Conservation (phyloP, 2,329 filamentous ascomycete species). For the Diaporthe citri region DNA sequence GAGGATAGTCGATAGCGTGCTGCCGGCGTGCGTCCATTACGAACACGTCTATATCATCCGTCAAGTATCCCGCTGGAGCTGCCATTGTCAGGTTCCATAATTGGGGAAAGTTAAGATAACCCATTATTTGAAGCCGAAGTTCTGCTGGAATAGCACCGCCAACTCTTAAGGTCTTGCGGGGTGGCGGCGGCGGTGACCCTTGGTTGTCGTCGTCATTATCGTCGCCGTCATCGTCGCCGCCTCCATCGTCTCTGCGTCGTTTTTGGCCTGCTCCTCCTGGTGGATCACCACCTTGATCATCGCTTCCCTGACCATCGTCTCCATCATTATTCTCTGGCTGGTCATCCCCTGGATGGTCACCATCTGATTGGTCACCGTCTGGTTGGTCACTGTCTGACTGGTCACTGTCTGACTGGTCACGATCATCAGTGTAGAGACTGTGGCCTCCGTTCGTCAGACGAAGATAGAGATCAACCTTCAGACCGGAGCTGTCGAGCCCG, state of each 20-base stretch:
- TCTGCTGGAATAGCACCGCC: background rate
- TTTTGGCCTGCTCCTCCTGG: background rate
- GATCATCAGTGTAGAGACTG: background rate
- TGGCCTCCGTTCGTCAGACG: background rate
- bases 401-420: no score
- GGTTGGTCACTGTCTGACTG: background rate
- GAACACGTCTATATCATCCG: background rate
- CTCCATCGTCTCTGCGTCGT: background rate
- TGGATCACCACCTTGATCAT: background rate
- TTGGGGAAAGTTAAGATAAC: background rate
- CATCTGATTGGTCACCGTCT: background rate
- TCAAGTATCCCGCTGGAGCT: background rate
- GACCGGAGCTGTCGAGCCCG: background rate
- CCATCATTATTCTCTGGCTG: background rate
- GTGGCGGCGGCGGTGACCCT: no score
- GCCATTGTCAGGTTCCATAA: background rate
- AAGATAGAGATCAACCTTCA: background rate
- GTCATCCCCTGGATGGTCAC: background rate
- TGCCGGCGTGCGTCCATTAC: background rate
- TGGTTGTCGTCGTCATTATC: background rate
- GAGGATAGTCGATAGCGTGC: background rate
- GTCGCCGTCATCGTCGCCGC: background rate
- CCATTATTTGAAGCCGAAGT: background rate
- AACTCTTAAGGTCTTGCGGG: background rate
- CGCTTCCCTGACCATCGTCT: background rate